phyloP scores from a whole-genome alignment of 2,329 filamentous ascomycete species.

The Zymoseptoria crescenta region DNA sequence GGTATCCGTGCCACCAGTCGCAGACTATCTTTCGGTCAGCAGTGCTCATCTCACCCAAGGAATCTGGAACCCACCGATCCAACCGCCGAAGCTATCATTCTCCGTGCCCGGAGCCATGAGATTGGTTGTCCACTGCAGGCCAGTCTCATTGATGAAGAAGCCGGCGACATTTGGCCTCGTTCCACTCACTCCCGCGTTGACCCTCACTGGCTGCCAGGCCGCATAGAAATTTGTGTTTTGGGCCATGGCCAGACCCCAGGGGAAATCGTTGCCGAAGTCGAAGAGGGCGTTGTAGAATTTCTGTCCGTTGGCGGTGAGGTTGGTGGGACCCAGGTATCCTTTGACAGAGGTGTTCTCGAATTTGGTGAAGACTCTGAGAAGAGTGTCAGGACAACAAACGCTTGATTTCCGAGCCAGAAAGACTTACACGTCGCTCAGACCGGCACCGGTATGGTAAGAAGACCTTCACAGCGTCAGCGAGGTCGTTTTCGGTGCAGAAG shows the following conservation, averaged over 20 bases:
- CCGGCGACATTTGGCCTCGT: constrained; percentile 4
- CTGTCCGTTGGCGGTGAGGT: constrained; percentile 16
- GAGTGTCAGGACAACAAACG: background rate
- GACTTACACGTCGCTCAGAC: constrained; percentile 20
- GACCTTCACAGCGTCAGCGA: background rate
- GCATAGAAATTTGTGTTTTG: constrained; percentile 21
- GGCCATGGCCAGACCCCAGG: constrained; percentile 20
- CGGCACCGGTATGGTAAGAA: constrained; percentile 25
- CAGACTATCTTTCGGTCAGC: constrained; percentile 16
- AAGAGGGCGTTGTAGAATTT: constrained; percentile 24
- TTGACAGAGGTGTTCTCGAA: constrained; percentile 4
- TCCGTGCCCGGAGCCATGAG: constrained; percentile 4
- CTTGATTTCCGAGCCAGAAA: background rate
- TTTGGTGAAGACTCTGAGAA: constrained; percentile 12
- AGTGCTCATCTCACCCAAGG: background rate
- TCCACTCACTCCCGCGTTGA: constrained; percentile 22
- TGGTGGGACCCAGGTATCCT: constrained; percentile 24
- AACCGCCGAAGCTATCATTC: constrained; percentile 22
- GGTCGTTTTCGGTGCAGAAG: background rate
- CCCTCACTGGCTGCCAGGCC: constrained; percentile 27
- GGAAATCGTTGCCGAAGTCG: constrained; percentile 24
- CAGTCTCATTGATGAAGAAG: constrained; percentile 27
- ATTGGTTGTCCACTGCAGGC: constrained; percentile 25
- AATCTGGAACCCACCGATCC: constrained; percentile 17
- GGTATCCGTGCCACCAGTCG: constrained; percentile 28